phyloP scores from a whole-genome alignment of 1,139 yeast genomes.

The Yueomyces sp. region DNA sequence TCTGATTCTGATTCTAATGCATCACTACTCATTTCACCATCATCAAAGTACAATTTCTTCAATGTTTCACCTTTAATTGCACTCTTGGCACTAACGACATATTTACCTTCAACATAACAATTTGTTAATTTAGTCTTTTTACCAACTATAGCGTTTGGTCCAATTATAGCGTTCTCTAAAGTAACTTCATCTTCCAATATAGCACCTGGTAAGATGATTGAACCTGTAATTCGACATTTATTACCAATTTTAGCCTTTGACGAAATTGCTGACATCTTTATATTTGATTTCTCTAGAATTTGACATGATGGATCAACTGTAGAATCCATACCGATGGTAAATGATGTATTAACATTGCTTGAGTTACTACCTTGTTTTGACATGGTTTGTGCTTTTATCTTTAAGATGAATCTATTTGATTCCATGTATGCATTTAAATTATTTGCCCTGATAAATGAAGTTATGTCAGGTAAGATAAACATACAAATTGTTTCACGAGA shows the following conservation, averaged over 20 bases:
- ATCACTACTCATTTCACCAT: constrained; percentile 1
- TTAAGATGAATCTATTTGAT: constrained; percentile 74
- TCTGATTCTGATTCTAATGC: constrained; percentile 13
- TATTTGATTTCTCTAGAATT: constrained; percentile 69
- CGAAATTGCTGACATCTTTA: constrained; percentile 77
- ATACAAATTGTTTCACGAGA: constrained; percentile 52
- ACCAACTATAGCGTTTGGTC: constrained; percentile 50
- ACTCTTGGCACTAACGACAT: constrained; percentile 47
- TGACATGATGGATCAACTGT: constrained; percentile 47
- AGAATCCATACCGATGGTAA: constrained; percentile 83
- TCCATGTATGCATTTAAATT: constrained; percentile 77
- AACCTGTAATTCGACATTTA: constrained; percentile 79
- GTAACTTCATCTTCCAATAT: constrained; percentile 63
- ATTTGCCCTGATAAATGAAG: constrained; percentile 64
- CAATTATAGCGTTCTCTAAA: constrained; percentile 82
- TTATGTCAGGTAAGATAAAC: constrained; percentile 49
- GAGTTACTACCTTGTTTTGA: constrained; percentile 28
- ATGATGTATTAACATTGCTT: constrained; percentile 38
- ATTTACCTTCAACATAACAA: constrained; percentile 77
- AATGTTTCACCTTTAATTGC: constrained; percentile 76
- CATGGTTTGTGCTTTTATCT: constrained; percentile 29
- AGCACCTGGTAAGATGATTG: constrained; percentile 62
- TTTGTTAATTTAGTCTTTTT: constrained; percentile 50
- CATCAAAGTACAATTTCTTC: constrained; percentile 44
- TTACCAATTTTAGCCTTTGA: constrained; percentile 67